phyloP scores from a whole-genome alignment of 495 filamentous ascomycete genomes.

The Penicillium macrosclerotiorum region DNA sequence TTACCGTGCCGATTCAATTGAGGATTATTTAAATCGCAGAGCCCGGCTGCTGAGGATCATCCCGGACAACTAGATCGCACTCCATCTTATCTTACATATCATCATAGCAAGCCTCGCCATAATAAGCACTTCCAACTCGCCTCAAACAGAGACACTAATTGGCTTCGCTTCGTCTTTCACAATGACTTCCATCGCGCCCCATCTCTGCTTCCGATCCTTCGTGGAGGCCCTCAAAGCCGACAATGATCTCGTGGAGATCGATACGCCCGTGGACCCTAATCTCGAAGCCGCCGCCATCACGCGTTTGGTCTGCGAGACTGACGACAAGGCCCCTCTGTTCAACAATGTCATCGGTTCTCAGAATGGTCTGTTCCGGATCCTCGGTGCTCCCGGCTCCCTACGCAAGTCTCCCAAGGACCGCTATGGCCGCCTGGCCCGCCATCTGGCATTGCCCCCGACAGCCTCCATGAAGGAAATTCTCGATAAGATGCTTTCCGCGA shows the following conservation, averaged over 20 bases:
- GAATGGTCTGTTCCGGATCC: slow-evolving; percentile 37
- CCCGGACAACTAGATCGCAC: background rate
- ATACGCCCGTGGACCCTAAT: slow-evolving; percentile 32
- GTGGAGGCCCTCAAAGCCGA: slow-evolving; percentile 34
- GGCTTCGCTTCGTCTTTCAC: no score
- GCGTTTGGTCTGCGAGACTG: slow-evolving; percentile 34
- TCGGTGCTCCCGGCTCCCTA: slow-evolving; percentile 32
- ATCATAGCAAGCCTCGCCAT: no score
- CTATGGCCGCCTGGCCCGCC: slow-evolving; percentile 35
- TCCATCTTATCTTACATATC: background rate
- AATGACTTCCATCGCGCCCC: slow-evolving; percentile 16
- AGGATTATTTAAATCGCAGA: background rate
- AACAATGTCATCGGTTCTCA: slow-evolving; percentile 37
- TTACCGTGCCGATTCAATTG: background rate
- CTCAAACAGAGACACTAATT: no score
- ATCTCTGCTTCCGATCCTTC: slow-evolving; percentile 35
- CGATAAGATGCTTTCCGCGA: slow-evolving; percentile 29
- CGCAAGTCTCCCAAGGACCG: slow-evolving; percentile 22
- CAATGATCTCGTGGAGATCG: slow-evolving; percentile 36
- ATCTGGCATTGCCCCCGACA: slow-evolving; percentile 30
- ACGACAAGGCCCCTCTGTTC: slow-evolving; percentile 41
- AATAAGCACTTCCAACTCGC: no score
- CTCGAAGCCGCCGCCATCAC: slow-evolving; percentile 40
- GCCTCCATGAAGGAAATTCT: slow-evolving; percentile 30
- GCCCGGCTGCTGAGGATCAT: no score